Percentiles rank a stretch among this genome's conserved stretches.
Evolutionary conservation across 257 asterid species (phyloP).

Genomic region (Handroanthus guayacan): DNA sequence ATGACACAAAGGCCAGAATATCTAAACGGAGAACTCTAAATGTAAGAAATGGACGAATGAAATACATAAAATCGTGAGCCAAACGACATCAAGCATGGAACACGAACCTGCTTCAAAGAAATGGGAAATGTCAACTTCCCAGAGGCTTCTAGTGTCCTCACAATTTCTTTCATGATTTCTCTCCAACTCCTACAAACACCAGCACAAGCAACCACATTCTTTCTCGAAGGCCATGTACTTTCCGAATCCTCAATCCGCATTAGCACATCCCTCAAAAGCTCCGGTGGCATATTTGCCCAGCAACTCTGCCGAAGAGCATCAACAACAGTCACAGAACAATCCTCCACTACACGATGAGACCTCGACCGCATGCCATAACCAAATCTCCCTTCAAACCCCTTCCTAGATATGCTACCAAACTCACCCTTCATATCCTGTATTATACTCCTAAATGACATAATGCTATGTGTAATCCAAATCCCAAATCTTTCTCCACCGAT

Average conservation of each 20-base stretch:
- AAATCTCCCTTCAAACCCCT: conserved; percentile 46
- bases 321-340: conserved; percentile 45
- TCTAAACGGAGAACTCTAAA: background rate
- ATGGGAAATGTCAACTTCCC: conserved; percentile 84
- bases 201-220: conserved; percentile 88
- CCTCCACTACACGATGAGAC: conserved; percentile 65
- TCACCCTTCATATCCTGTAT: conserved; percentile 42
- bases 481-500: conserved; percentile 12
- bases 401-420: conserved; percentile 46
- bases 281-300: conserved; percentile 95
- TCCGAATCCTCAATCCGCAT: conserved; percentile 84
- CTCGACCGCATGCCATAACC: conserved; percentile 57
- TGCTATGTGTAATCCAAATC: conserved; percentile 10
- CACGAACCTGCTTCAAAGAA: conserved; percentile 87
- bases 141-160: conserved; percentile 65
- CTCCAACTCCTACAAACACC: conserved; percentile 99
- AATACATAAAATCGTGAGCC: background rate
- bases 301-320: conserved; percentile 93
- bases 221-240: conserved; percentile 71
- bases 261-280: conserved; percentile 90
- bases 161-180: conserved; percentile 81
- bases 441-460: conserved; percentile 46
- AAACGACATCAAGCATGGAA: background rate
- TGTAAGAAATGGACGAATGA: background rate
- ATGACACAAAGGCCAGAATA: background rate